These are phyloP conservation scores for Chaetomium tenue DNA, from an alignment of 495 filamentous ascomycete genomes.

Conservation along the genomic window DNA sequence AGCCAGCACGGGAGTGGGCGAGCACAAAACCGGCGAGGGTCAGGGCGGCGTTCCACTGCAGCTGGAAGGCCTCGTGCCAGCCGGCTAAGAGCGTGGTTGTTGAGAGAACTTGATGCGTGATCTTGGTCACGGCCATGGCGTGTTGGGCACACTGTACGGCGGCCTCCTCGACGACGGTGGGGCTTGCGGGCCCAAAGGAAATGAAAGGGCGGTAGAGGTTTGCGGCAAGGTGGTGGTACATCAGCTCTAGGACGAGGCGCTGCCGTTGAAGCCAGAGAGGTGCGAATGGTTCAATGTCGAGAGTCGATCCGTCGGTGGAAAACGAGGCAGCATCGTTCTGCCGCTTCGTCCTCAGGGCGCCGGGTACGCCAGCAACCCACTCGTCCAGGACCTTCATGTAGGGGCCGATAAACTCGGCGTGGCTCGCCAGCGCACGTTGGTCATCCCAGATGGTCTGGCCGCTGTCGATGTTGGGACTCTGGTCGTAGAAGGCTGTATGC, in stretches of 20 bases:
- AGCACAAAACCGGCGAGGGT: conserved; percentile 2
- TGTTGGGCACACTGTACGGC: background rate
- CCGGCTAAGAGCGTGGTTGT: background rate
- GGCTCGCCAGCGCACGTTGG: conserved; percentile 1
- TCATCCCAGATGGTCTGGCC: conserved; percentile 8
- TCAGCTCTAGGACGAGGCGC: conserved; percentile 5
- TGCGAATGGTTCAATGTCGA: conserved; percentile 1
- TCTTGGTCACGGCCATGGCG: conserved; percentile 1
- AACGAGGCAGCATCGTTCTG: background rate
- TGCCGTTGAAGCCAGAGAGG: conserved; percentile 9
- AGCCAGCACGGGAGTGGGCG: background rate
- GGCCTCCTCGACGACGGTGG: background rate
- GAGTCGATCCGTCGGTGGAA: background rate
- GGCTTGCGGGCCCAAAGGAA: background rate
- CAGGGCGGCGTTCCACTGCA: conserved; percentile 9
- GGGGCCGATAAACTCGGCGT: conserved; percentile 5
- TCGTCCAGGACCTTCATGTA: conserved; percentile 5
- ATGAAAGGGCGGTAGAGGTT: conserved; percentile 10
- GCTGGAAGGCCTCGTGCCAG: conserved; percentile 14
- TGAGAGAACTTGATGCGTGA: conserved; percentile 8
- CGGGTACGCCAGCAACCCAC: conserved; percentile 4
- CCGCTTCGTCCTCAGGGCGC: background rate
- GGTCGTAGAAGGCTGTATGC: conserved; percentile 10
- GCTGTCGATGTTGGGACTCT: background rate
- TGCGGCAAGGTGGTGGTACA: conserved; percentile 3